Evolutionary conservation across 2,329 filamentous ascomycete species (phyloP).

Genomic region (Hypocrella siamensis): DNA sequence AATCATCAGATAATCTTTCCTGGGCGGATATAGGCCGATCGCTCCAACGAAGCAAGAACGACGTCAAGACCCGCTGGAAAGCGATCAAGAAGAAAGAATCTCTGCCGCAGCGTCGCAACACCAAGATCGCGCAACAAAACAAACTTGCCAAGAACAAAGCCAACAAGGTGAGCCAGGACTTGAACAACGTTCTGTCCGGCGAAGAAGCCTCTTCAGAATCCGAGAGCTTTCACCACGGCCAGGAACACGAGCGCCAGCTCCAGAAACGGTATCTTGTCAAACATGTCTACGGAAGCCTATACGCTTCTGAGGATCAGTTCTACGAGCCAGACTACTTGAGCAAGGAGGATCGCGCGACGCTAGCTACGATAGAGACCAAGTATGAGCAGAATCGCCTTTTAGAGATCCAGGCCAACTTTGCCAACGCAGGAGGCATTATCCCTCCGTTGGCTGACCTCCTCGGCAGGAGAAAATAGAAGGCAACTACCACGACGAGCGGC

Average conservation of each 20-base stretch:
- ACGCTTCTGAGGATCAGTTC: slow-evolving; percentile 10
- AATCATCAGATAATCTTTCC: no score
- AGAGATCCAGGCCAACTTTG: slow-evolving; percentile 27
- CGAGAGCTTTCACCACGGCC: slow-evolving; percentile 2
- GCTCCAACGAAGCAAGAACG: no score
- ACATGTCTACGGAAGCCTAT: slow-evolving; percentile 15
- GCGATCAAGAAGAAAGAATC: no score
- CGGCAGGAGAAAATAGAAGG: slow-evolving; percentile 1
- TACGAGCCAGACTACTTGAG: slow-evolving; percentile 11
- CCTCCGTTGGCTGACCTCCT: slow-evolving; percentile 21
- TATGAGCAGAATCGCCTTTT: slow-evolving; percentile 19
- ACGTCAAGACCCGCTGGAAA: no score
- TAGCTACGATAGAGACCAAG: slow-evolving; percentile 18
- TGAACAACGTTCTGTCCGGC: slow-evolving; percentile 8
- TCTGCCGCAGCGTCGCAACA: neutral
- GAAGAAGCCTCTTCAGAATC: slow-evolving; percentile 13
- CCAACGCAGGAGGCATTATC: slow-evolving; percentile 25
- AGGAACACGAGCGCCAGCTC: slow-evolving; percentile 5
- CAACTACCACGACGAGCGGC: no score
- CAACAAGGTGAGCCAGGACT: neutral
- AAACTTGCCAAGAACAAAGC: no score
- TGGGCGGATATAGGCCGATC: no score
- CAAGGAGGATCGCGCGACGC: slow-evolving; percentile 16
- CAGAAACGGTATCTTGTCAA: slow-evolving; percentile 16
- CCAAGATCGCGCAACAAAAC: neutral